phyloP scores from a whole-genome alignment of 148 eudicot species.

The Camellia sinensis region DNA sequence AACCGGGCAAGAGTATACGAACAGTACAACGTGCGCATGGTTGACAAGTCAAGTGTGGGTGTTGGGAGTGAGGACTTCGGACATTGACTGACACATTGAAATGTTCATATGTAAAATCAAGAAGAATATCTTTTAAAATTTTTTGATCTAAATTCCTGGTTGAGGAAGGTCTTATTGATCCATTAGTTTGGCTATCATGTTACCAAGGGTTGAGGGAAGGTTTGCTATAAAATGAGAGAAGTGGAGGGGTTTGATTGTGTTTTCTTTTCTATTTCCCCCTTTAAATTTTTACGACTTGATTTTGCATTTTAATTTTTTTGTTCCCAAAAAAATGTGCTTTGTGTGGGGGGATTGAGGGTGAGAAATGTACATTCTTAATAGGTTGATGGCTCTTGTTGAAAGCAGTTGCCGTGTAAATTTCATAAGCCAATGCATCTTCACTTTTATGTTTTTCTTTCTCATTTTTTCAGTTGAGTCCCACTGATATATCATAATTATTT shows the following conservation, averaged over 20 bases:
- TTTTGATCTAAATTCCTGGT: background rate
- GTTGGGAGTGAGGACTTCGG: constrained; percentile 55
- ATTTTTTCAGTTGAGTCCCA: no score
- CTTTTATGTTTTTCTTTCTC: background rate
- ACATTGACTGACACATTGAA: constrained; percentile 42
- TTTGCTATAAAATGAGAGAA: constrained; percentile 18
- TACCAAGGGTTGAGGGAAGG: constrained; percentile 12
- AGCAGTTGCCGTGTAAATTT: constrained; percentile 56
- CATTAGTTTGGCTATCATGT: constrained; percentile 23
- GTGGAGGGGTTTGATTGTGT: constrained; percentile 23
- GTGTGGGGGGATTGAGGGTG: constrained; percentile 42
- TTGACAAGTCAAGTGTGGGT: constrained; percentile 84
- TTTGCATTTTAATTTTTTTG: constrained; percentile 24
- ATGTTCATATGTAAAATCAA: constrained; percentile 25
- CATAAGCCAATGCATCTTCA: constrained; percentile 35
- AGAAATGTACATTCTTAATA: constrained; percentile 55
- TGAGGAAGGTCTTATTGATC: constrained; percentile 21
- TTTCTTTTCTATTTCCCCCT: constrained; percentile 11
- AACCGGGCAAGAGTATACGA: constrained; percentile 86
- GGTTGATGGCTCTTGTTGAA: constrained; percentile 37
- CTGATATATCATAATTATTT: no score
- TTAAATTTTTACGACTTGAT: constrained; percentile 27
- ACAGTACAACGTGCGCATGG: constrained; percentile 78
- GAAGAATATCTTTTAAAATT: constrained; percentile 1
- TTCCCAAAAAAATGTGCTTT: constrained; percentile 7